Conservation (phyloP, 495 filamentous ascomycete species). For the Neurospora sp. region DNA sequence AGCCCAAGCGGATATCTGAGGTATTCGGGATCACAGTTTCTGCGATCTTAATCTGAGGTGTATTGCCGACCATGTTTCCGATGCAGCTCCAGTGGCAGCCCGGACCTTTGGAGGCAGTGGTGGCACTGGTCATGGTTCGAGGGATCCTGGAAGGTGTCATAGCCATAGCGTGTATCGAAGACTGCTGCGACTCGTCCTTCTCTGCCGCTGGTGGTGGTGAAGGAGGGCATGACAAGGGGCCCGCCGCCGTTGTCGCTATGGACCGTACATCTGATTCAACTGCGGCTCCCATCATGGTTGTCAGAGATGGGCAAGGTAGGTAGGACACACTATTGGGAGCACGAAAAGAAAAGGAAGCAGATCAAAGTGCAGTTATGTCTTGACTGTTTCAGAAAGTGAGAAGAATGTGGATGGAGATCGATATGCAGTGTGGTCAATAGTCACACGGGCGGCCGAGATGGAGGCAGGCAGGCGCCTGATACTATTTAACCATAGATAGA, state of each 20-base stretch:
- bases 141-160: background rate
- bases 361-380: background rate
- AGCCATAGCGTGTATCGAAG: background rate
- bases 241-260: background rate
- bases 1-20: background rate
- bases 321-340: background rate
- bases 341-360: background rate
- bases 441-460: background rate
- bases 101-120: background rate
- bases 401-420: no score
- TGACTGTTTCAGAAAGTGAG: background rate
- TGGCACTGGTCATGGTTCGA: background rate
- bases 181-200: background rate
- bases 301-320: background rate
- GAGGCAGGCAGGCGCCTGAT: background rate
- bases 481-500: background rate
- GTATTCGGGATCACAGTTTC: background rate
- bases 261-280: background rate
- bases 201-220: background rate
- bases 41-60: background rate
- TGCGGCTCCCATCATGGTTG: background rate
- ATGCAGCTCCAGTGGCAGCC: background rate
- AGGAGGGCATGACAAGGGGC: background rate
- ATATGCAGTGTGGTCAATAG: no score
- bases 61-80: background rate